A percentile compares a stretch with the other conserved stretches of the same genome.
phyloP scores from a whole-genome alignment of 305 asterid species.

The Ilex paraguariensis region DNA sequence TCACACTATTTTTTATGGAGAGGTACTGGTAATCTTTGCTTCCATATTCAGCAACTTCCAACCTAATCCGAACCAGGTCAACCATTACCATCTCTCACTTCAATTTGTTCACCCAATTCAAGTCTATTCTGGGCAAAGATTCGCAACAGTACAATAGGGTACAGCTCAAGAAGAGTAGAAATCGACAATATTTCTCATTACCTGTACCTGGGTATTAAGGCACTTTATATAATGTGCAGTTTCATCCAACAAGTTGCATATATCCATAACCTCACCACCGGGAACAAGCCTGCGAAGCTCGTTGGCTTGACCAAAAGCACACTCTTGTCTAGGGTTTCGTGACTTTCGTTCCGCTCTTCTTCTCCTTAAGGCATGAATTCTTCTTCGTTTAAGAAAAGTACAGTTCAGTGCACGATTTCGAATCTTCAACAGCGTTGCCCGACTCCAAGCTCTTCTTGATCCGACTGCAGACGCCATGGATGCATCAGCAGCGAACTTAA shows the following conservation, averaged over 20 bases:
- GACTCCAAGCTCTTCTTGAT: conserved; percentile 62
- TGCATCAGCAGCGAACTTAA: conserved; percentile 48
- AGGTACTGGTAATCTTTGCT: background rate
- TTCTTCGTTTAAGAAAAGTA: background rate
- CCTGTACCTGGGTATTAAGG: conserved; percentile 65
- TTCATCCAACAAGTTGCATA: conserved; percentile 52
- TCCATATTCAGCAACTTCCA: too few relatives aligned
- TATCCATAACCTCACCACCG: conserved; percentile 56
- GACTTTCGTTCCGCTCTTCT: background rate
- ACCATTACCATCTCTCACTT: too few relatives aligned
- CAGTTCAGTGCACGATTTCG: conserved; percentile 14
- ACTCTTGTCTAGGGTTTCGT: conserved; percentile 34
- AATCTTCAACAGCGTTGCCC: conserved; percentile 50
- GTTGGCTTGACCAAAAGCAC: conserved; percentile 19
- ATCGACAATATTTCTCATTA: conserved; percentile 56
- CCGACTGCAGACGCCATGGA: conserved; percentile 80
- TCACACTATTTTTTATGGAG: background rate
- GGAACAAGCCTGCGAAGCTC: conserved; percentile 60
- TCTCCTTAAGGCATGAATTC: conserved; percentile 4
- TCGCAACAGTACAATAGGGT: too few relatives aligned
- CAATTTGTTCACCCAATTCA: too few relatives aligned
- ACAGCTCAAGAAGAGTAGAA: conserved; percentile 20
- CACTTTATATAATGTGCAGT: conserved; percentile 72
- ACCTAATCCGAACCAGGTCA: too few relatives aligned
- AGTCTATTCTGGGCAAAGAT: too few relatives aligned